phyloP scores from a whole-genome alignment of 306 rosid species.

The Pachyrhizus erosus region DNA sequence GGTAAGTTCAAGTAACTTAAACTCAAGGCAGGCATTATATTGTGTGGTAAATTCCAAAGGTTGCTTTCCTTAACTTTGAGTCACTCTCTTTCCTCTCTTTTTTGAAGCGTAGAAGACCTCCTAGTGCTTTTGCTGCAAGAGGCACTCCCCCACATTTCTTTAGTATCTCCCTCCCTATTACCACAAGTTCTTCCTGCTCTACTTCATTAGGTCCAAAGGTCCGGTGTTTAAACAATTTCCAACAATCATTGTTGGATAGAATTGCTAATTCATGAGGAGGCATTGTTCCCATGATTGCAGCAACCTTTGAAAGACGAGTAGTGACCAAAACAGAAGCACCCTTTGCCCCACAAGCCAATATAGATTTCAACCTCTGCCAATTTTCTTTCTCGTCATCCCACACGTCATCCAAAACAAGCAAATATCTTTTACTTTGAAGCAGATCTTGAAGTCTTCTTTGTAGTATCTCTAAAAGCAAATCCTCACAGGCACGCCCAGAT shows the following conservation, averaged over 20 bases:
- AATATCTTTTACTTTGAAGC: constrained; percentile 16
- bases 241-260: constrained; percentile 46
- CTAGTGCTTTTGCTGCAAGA: constrained; percentile 41
- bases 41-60: constrained; percentile 25
- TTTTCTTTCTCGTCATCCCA: constrained; percentile 49
- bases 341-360: constrained; percentile 41
- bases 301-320: constrained; percentile 40
- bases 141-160: constrained; percentile 46
- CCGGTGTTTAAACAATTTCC: constrained; percentile 43
- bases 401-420: constrained; percentile 58
- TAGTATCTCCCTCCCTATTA: constrained; percentile 39
- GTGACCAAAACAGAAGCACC: constrained; percentile 52
- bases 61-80: constrained; percentile 11
- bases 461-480: neutral
- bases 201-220: constrained; percentile 37
- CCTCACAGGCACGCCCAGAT: neutral
- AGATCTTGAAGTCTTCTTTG: constrained; percentile 5
- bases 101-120: constrained; percentile 38
- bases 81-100: constrained; percentile 24
- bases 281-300: constrained; percentile 34
- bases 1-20: constrained; percentile 38
- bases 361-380: constrained; percentile 44
- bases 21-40: constrained; percentile 28
- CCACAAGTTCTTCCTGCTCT: constrained; percentile 31
- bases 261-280: constrained; percentile 9